Conservation (phyloP, 2,329 filamentous ascomycete species). For the Apiospora hydei region DNA sequence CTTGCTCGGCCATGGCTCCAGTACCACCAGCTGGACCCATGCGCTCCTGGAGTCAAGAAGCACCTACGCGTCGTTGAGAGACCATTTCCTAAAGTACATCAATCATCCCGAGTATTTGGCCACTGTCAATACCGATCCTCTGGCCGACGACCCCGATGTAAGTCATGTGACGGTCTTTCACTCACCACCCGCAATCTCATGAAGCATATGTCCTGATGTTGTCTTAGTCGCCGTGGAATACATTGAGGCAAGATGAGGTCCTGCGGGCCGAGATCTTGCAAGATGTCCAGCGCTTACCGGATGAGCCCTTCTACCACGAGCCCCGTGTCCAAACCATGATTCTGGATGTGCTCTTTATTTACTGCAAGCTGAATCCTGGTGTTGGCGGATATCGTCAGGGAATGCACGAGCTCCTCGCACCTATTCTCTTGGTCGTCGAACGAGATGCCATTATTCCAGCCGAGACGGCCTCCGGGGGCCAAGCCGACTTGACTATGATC, state of each 20-base stretch:
- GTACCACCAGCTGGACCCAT: conserved; percentile 72
- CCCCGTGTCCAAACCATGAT: conserved; percentile 80
- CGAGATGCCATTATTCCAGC: conserved; percentile 75
- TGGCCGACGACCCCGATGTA: conserved; percentile 78
- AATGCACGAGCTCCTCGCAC: conserved; percentile 96
- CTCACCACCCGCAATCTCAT: conserved; percentile 22
- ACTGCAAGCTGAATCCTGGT: conserved; percentile 88
- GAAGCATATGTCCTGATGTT: conserved; percentile 26
- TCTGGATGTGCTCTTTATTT: conserved; percentile 90
- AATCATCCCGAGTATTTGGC: conserved; percentile 82
- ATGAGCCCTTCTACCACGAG: conserved; percentile 88
- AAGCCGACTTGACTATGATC: conserved; percentile 61
- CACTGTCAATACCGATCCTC: conserved; percentile 76
- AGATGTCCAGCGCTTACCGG: conserved; percentile 92
- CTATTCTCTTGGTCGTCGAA: conserved; percentile 84
- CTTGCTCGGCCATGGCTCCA: conserved; percentile 75
- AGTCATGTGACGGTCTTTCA: conserved; percentile 23
- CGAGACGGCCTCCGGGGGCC: conserved; percentile 41
- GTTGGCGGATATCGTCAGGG: conserved; percentile 94
- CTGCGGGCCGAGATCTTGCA: conserved; percentile 89
- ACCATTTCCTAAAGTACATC: conserved; percentile 82
- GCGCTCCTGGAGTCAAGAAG: conserved; percentile 72
- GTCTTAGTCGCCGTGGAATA: conserved; percentile 86
- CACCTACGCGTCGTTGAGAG: conserved; percentile 75
- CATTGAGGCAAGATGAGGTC: conserved; percentile 82